phyloP scores from a whole-genome alignment of 2,329 filamentous ascomycete genomes.

The Colletotrichum tanaceti region DNA sequence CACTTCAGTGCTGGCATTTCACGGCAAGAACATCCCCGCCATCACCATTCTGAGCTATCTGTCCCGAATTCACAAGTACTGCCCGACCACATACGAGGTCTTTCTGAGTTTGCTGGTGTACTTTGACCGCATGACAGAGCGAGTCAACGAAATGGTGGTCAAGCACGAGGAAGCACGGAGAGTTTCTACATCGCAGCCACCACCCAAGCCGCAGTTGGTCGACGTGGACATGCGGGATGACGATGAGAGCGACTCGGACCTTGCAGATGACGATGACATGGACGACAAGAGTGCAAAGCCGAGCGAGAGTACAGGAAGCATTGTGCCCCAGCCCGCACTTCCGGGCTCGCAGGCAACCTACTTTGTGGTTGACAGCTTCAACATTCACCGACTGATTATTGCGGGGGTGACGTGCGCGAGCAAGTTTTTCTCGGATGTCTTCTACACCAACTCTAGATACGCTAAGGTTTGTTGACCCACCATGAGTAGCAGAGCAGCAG shows the following conservation, averaged over 20 bases:
- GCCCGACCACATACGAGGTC: conserved; percentile 97
- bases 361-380: conserved; percentile 98
- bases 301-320: conserved; percentile 42
- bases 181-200: conserved; percentile 48
- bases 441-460: conserved; percentile 99
- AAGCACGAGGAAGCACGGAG: conserved; percentile 69
- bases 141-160: conserved; percentile 85
- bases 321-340: conserved; percentile 18
- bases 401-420: conserved; percentile 97
- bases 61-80: conserved; percentile 97
- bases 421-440: conserved; percentile 99
- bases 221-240: conserved; percentile 54
- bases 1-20: conserved; percentile 87
- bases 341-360: conserved; percentile 60
- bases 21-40: conserved; percentile 96
- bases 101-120: conserved; percentile 96
- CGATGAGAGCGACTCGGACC: conserved; percentile 63
- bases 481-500: no score
- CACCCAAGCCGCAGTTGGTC: conserved; percentile 32
- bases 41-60: conserved; percentile 98
- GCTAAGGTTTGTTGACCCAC: conserved; percentile 78
- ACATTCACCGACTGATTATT: conserved; percentile 96
- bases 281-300: conserved; percentile 43
- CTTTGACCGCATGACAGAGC: conserved; percentile 98
- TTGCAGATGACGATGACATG: conserved; percentile 59